Evolutionary conservation across 495 filamentous ascomycete genomes (phyloP), one percentile per base, ranked within the genome.

Genomic region (Polyplosphaeria fusca): DNA sequence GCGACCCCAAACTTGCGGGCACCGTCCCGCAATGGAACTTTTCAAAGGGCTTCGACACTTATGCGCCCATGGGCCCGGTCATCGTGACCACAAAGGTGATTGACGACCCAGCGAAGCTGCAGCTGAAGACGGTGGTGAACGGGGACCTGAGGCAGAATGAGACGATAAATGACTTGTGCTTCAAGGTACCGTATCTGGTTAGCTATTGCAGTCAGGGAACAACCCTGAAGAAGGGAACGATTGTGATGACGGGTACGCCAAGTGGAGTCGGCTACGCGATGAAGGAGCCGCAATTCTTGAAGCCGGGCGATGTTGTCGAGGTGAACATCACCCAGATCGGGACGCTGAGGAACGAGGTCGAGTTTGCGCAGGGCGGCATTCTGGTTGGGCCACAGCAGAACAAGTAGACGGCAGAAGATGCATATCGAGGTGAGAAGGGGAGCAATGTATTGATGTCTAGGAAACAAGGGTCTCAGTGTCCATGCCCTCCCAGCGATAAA

Each of bases 231-330:
- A 56, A 50, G n/a, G 69, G 69, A 2, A 65, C 59, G 5, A 57
- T 72, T 25, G 63, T 72, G 24, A 68, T 70, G 64, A 72, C 69
- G 9, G 69, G 69, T 4, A 71, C 69, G 11, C 63, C 63, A n/a
- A 27, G 23, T 14, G 59, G 57, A 23, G 75, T 77, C 7, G 76
- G 69, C 0, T 71, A 76, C 11, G 77, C 77, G 27, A 82, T 79
- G 75, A 81, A 78, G 39, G 74, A 75, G 12, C 73, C 76, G 66
- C 73, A 77, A 46, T 82, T 74, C 42, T 64, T 86, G 57, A 79
- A 79, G 67, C 70, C 78, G 35, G 82, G 78, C 0, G 82, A 85
- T 64, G 76, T 81, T 46, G 82, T 86, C 7, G 75, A 78, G 47
- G 81, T 86, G 5, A 71, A 79, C 66, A 68, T 84, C 53, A 68